A percentile compares a stretch with the other conserved stretches of the same genome.
Evolutionary conservation across 176 grass and related monocot species (phyloP).

Genomic region (Aegilops tauschii): DNA sequence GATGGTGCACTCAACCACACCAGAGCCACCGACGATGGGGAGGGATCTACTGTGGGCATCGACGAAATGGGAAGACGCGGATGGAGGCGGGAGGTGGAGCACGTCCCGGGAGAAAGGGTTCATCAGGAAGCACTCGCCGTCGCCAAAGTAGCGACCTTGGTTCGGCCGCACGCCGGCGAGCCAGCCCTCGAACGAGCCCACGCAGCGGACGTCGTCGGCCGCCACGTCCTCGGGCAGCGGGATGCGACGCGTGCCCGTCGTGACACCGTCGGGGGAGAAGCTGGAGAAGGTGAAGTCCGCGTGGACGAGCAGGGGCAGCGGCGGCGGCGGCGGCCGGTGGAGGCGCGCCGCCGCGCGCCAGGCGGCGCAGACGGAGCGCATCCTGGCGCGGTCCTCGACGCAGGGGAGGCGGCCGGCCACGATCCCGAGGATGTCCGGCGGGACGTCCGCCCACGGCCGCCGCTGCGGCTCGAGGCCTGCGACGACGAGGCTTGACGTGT

Average conservation of each 20-base stretch:
- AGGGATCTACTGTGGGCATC: constrained; percentile 11
- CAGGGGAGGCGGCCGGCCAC: constrained; percentile 18
- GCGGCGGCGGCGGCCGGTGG: constrained; percentile 23
- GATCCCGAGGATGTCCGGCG: constrained; percentile 27
- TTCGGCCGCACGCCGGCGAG: constrained; percentile 26
- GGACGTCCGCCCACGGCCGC: constrained; percentile 32
- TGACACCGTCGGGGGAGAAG: constrained; percentile 1
- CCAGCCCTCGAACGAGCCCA: constrained; percentile 29
- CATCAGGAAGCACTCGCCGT: constrained; percentile 36
- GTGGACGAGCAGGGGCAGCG: constrained; percentile 34
- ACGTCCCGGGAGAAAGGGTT: constrained; percentile 23
- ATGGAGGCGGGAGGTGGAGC: constrained; percentile 14
- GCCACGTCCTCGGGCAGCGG: neutral
- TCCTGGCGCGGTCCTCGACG: constrained; percentile 32
- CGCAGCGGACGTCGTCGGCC: constrained; percentile 14
- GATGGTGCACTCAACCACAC: constrained; percentile 23
- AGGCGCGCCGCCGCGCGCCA: constrained; percentile 26
- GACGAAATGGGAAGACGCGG: neutral
- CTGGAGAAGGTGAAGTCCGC: constrained; percentile 9
- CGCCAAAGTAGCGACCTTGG: constrained; percentile 21
- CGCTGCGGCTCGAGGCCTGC: neutral
- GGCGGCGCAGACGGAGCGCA: constrained; percentile 34
- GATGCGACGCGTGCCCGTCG: neutral
- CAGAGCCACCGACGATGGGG: constrained; percentile 31
- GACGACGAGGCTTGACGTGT: neutral